Conservation (phyloP, 2,329 filamentous ascomycete species). For the Ascochyta koolunga region DNA sequence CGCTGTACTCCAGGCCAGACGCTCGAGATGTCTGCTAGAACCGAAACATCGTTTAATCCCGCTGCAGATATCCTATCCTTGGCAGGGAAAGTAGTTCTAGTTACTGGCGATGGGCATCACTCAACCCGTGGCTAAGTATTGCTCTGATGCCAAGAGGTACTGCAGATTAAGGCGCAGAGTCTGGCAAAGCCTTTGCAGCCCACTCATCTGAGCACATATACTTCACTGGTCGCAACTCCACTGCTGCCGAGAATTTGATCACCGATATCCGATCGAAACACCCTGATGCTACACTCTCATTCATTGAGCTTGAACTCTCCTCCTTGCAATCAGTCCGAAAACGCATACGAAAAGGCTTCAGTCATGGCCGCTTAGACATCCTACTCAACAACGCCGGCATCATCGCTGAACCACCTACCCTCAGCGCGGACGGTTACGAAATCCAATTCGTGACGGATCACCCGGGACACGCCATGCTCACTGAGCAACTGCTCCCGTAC, state of each 20-base stretch:
- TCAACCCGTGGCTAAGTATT: background rate
- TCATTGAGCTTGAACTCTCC: conserved; percentile 46
- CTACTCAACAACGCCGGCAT: conserved; percentile 54
- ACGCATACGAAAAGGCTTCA: conserved; percentile 35
- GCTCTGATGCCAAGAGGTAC: conserved; percentile 39
- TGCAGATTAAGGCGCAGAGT: conserved; percentile 52
- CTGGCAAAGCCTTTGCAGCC: conserved; percentile 48
- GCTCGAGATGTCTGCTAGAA: background rate
- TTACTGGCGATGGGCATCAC: conserved; percentile 28
- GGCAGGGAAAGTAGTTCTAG: conserved; percentile 28
- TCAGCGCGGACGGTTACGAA: conserved; percentile 55
- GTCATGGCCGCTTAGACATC: conserved; percentile 47
- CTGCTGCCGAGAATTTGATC: conserved; percentile 45
- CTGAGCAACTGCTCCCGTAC: conserved; percentile 48
- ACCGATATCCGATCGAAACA: conserved; percentile 33
- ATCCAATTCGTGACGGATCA: conserved; percentile 57
- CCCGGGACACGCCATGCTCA: conserved; percentile 54
- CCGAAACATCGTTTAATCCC: background rate
- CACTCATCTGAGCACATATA: conserved; percentile 52
- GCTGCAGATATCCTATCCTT: conserved; percentile 24
- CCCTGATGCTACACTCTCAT: conserved; percentile 37
- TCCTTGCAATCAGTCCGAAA: conserved; percentile 41
- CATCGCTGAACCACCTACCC: conserved; percentile 32
- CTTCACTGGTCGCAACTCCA: conserved; percentile 50
- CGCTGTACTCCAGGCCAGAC: too few relatives aligned